phyloP scores from a whole-genome alignment of 805 yeast species.

The Metschnikowia baotianmanensis region DNA sequence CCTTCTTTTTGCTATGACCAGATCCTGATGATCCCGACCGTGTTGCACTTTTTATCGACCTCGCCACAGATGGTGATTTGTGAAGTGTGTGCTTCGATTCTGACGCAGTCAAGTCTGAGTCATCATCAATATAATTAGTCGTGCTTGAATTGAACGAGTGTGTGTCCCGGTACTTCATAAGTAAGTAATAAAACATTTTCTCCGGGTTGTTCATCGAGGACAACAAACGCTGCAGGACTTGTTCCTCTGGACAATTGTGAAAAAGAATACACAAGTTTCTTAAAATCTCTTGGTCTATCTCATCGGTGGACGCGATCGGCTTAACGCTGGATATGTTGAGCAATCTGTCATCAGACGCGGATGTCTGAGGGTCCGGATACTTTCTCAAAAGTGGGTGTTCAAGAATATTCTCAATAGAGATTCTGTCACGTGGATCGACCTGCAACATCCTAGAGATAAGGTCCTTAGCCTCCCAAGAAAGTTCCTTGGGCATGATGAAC shows the following conservation, averaged over 20 bases:
- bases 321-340: constrained; percentile 23
- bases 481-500: constrained; percentile 75
- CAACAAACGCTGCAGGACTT: constrained; percentile 51
- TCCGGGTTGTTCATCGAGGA: constrained; percentile 65
- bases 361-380: constrained; percentile 46
- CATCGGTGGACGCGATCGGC: constrained; percentile 24
- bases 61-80: constrained; percentile 33
- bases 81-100: constrained; percentile 33
- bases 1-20: constrained; percentile 23
- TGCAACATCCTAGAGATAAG: constrained; percentile 75
- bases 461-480: constrained; percentile 84
- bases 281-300: constrained; percentile 70
- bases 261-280: constrained; percentile 75
- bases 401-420: constrained; percentile 71
- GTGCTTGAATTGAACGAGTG: constrained; percentile 37
- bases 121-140: constrained; percentile 26
- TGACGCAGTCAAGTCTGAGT: constrained; percentile 23
- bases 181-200: constrained; percentile 74
- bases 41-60: constrained; percentile 27
- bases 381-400: constrained; percentile 79
- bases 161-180: constrained; percentile 71
- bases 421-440: constrained; percentile 79
- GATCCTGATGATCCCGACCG: constrained; percentile 23
- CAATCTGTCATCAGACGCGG: constrained; percentile 5
- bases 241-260: constrained; percentile 66